A percentile compares a stretch with the other conserved stretches of the same genome.
These are phyloP conservation scores for Trichosanthes cucumerina DNA, from an alignment of 306 rosid species.

Conservation along the genomic window DNA sequence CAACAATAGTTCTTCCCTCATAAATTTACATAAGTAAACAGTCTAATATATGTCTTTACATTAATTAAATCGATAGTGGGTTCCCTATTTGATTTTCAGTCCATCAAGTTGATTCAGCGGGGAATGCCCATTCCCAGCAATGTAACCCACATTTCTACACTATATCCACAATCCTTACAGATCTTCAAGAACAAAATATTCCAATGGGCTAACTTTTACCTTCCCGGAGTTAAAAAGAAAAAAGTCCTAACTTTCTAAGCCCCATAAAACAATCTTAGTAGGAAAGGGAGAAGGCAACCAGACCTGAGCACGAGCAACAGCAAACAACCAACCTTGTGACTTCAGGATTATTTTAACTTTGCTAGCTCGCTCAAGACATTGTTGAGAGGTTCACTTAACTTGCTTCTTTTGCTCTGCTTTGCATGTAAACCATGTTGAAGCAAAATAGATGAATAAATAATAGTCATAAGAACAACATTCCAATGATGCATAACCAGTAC, in stretches of 20 bases:
- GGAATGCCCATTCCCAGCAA: not conserved
- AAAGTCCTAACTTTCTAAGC: not conserved
- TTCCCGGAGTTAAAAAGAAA: not conserved
- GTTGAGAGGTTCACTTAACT: slow-evolving; percentile 30
- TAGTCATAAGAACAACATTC: not conserved
- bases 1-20: not conserved
- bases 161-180: not conserved
- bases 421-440: slow-evolving; percentile 11
- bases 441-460: not conserved
- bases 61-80: not conserved
- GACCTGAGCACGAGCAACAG: not conserved
- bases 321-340: not conserved
- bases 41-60: not conserved
- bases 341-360: slow-evolving; percentile 30
- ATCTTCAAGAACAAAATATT: slow-evolving; percentile 3
- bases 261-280: slow-evolving; percentile 13
- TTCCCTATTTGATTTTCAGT: not conserved
- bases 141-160: not conserved
- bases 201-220: not conserved
- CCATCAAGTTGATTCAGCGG: not conserved
- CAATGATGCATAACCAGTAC: not conserved
- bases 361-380: slow-evolving; percentile 45
- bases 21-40: not conserved
- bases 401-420: slow-evolving; percentile 42
- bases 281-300: not conserved